Evolutionary conservation across 331 rosid species (phyloP).

Genomic region (Quercus lobata): DNA sequence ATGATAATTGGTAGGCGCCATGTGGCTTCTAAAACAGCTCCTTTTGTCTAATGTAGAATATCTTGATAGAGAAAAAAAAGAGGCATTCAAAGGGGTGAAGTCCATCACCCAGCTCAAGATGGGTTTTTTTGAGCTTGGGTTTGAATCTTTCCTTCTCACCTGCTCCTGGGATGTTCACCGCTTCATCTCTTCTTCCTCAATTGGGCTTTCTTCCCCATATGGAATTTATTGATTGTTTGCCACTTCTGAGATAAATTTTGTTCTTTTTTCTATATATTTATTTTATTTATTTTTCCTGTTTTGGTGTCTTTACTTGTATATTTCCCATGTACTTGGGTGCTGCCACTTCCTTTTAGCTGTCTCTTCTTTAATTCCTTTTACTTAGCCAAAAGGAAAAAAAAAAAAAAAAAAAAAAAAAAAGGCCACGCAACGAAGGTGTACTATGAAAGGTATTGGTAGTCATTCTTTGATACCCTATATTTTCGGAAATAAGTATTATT

Average conservation of each 20-base stretch:
- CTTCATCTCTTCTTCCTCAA: not conserved
- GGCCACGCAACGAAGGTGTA: not conserved
- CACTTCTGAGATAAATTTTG: not conserved
- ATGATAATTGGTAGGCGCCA: not conserved
- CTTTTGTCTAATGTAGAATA: not conserved
- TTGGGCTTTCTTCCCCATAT: not conserved
- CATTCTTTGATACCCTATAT: not conserved
- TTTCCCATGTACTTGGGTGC: not conserved
- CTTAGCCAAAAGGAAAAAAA: not conserved
- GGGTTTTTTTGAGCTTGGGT: not conserved
- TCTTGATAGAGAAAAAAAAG: not conserved
- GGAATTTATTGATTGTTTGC: not conserved
- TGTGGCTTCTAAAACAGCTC: not conserved
- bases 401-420: not conserved
- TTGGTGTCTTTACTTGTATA: not conserved
- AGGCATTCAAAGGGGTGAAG: not conserved
- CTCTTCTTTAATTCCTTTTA: not conserved
- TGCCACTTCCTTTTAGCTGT: not conserved
- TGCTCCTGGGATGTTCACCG: not conserved
- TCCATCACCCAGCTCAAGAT: not conserved
- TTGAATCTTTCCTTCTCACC: too few relatives aligned
- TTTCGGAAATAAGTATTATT: not conserved
- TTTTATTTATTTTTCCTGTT: not conserved
- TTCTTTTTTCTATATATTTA: not conserved
- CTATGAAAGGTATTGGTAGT: not conserved